Evolutionary conservation across 768 basidiomycete species (phyloP).

Genomic region (Podaxis sp.): DNA sequence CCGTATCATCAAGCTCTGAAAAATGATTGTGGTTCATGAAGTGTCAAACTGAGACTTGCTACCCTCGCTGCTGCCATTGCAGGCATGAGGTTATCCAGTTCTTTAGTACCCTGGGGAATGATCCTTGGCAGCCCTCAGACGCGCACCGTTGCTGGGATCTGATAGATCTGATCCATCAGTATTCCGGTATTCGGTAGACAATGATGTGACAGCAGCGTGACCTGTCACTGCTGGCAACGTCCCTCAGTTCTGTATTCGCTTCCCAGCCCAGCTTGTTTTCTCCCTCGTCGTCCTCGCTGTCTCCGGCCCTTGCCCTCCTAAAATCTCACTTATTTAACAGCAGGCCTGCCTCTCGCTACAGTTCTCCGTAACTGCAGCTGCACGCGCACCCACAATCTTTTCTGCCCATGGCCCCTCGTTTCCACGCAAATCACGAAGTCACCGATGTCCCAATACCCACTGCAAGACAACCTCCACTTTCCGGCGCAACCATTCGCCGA

Average conservation of each 20-base stretch:
- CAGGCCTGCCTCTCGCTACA: conserved; percentile 26
- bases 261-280: conserved; percentile 18
- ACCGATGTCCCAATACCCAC: conserved; percentile 72
- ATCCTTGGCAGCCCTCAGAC: no score
- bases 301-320: neutral
- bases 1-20: no score
- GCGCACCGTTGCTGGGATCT: no score
- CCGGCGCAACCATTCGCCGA: conserved; percentile 67
- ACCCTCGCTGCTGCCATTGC: neutral
- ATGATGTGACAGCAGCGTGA: conserved; percentile 15
- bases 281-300: neutral
- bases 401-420: conserved; percentile 52
- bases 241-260: conserved; percentile 11
- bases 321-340: conserved; percentile 16
- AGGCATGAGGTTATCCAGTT: neutral
- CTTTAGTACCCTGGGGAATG: neutral
- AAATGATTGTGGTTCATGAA: no score
- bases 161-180: neutral
- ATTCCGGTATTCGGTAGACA: neutral
- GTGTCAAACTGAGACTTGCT: no score
- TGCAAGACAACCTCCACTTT: conserved; percentile 48
- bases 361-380: conserved; percentile 21
- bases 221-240: conserved; percentile 16
- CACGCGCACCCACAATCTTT: conserved; percentile 22
- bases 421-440: conserved; percentile 48